Evolutionary conservation across 2,329 filamentous ascomycete species (phyloP), one percentile per base, ranked within the genome.

Genomic region (Aspergillus carbonarius): DNA sequence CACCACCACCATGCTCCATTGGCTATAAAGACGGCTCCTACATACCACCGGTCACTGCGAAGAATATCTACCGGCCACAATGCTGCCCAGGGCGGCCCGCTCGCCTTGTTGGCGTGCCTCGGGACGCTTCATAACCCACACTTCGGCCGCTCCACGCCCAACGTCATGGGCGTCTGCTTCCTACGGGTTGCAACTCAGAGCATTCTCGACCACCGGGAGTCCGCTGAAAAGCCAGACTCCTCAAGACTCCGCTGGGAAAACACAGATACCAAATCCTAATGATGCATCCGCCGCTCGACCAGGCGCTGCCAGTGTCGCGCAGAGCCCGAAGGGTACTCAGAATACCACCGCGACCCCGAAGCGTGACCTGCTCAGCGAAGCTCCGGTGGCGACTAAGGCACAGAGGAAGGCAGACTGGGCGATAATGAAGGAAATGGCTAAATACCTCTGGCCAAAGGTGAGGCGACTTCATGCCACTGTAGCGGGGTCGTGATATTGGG

Each of bases 391-490:
- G 52, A 88, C 87, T 18, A 87, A 93, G 68, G 91, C 97, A 77
- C 96, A 99, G 82, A 87, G 95, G 68, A 96, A 93, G 78, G 93
- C 93, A 8, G 95, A 99, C 72, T 97, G 93, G 93, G 93, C 93
- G 49, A 99, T 99, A 66, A 95, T 99, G 82, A 96, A 90, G 78
- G 93, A 99, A 75, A 98, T 99, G 93, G 88, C 89, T 60, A 88
- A 88, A 62, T 99, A 99, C 75, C 81, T 99, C 20, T 99, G 95
- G 95, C 95, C 95, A 20, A 96, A 95, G 77, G 82, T 81, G 71
- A 60, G 68, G 47, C 25, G 47, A 20, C 50, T 18, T 47, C 25
- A 25, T 25, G 40, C 32, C n/a, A 20, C 17, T 12, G 10, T 40
- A 17, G 49, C 39, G 18, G 23, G 47, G 17, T 15, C 20, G 27